Conservation (phyloP, 768 basidiomycete species). For the Kwoniella europaea region DNA sequence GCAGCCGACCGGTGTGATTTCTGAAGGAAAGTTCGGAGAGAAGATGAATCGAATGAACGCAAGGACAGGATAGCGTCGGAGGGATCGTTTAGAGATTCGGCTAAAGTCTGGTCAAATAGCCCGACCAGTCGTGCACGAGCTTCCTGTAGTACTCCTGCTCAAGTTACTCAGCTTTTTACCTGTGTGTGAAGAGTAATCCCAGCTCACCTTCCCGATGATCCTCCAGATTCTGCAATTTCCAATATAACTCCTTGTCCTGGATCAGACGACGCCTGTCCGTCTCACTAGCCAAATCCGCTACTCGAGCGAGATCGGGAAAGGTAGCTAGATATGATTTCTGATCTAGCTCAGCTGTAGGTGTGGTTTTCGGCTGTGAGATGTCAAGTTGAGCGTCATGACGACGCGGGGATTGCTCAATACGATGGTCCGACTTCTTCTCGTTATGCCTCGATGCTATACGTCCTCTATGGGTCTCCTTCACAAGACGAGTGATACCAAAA, state of each 20-base stretch:
- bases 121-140: constrained; percentile 35
- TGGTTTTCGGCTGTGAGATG: background rate
- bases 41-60: constrained; percentile 24
- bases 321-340: background rate
- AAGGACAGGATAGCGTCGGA: constrained; percentile 38
- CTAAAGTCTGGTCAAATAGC: constrained; percentile 42
- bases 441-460: background rate
- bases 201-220: constrained; percentile 44
- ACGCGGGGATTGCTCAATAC: background rate
- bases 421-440: background rate
- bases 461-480: background rate
- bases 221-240: constrained; percentile 49
- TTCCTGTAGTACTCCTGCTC: constrained; percentile 28
- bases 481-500: background rate
- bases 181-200: too few species aligned
- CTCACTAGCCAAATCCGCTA: background rate
- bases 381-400: background rate
- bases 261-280: background rate
- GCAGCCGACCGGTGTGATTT: constrained; percentile 31
- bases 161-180: constrained; percentile 7
- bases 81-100: constrained; percentile 19
- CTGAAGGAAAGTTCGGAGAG: constrained; percentile 26
- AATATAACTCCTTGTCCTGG: constrained; percentile 43
- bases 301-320: constrained; percentile 15
- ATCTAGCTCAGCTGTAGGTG: background rate